These are phyloP conservation scores for Candida sojae DNA, from an alignment of 1,139 yeast species.

Conservation along the genomic window DNA sequence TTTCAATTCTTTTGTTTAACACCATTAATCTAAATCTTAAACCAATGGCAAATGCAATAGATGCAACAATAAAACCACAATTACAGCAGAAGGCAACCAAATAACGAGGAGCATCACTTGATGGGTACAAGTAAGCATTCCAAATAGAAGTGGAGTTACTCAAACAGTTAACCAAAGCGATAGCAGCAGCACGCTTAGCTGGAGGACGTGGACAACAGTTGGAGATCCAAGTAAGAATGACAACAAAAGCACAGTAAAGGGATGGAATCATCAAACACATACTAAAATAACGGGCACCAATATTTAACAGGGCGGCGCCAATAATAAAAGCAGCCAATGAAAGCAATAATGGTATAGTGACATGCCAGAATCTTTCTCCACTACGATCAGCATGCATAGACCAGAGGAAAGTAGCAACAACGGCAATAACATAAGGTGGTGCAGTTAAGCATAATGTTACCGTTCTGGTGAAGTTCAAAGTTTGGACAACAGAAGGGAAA, in stretches of 20 bases:
- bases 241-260: slow-evolving; percentile 56
- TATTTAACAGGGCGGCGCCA: slow-evolving; percentile 54
- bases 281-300: slow-evolving; percentile 61
- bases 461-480: slow-evolving; percentile 50
- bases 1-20: slow-evolving; percentile 44
- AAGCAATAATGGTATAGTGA: slow-evolving; percentile 43
- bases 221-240: slow-evolving; percentile 58
- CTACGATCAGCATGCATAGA: slow-evolving; percentile 59
- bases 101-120: slow-evolving; percentile 44
- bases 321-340: slow-evolving; percentile 54
- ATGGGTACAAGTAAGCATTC: slow-evolving; percentile 53
- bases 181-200: slow-evolving; percentile 52
- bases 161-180: slow-evolving; percentile 53
- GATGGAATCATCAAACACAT: slow-evolving; percentile 65
- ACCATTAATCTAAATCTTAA: slow-evolving; percentile 39
- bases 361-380: slow-evolving; percentile 59
- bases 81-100: slow-evolving; percentile 49
- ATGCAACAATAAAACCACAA: slow-evolving; percentile 45
- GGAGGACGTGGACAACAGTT: slow-evolving; percentile 56
- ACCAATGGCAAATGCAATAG: slow-evolving; percentile 40
- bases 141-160: slow-evolving; percentile 56
- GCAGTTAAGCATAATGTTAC: slow-evolving; percentile 59
- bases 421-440: slow-evolving; percentile 61
- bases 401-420: slow-evolving; percentile 53
- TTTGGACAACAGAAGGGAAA: slow-evolving; percentile 61